phyloP scores from a whole-genome alignment of 495 filamentous ascomycete genomes.

The Aspergillus heteromorphus region DNA sequence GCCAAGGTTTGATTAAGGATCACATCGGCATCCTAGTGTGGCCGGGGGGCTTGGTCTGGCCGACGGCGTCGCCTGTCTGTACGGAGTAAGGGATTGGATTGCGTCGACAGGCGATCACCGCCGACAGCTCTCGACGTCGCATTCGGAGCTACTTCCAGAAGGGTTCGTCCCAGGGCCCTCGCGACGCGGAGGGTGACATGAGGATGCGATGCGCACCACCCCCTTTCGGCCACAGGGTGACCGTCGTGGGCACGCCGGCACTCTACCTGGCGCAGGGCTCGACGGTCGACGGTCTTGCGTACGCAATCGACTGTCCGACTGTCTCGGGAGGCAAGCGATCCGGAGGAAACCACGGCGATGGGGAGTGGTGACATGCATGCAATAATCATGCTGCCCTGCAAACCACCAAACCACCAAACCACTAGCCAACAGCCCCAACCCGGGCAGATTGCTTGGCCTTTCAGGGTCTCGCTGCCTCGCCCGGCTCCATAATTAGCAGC shows the following conservation, averaged over 20 bases:
- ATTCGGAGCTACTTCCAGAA: neutral
- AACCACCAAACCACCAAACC: too few species aligned
- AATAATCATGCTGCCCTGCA: too few species aligned
- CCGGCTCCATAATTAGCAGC: neutral
- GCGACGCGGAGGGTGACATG: neutral
- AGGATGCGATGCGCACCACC: too few species aligned
- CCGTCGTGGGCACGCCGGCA: too few species aligned
- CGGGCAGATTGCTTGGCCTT: neutral
- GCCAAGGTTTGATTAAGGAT: constrained; percentile 46
- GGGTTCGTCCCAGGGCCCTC: neutral
- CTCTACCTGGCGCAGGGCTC: too few species aligned
- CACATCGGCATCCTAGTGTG: constrained; percentile 31
- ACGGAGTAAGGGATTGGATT: too few species aligned
- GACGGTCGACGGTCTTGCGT: too few species aligned
- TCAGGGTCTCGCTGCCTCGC: neutral
- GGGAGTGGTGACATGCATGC: neutral
- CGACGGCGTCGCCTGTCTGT: constrained; percentile 8
- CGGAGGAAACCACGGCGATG: too few species aligned
- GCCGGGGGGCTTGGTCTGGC: constrained; percentile 29
- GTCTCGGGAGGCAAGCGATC: too few species aligned
- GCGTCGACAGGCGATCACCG: neutral
- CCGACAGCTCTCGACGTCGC: neutral
- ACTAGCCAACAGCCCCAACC: neutral
- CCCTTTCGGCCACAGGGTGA: neutral
- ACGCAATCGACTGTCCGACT: too few species aligned